Conservation (phyloP, 495 filamentous ascomycete genomes). For the Penicillium cinerascens region DNA sequence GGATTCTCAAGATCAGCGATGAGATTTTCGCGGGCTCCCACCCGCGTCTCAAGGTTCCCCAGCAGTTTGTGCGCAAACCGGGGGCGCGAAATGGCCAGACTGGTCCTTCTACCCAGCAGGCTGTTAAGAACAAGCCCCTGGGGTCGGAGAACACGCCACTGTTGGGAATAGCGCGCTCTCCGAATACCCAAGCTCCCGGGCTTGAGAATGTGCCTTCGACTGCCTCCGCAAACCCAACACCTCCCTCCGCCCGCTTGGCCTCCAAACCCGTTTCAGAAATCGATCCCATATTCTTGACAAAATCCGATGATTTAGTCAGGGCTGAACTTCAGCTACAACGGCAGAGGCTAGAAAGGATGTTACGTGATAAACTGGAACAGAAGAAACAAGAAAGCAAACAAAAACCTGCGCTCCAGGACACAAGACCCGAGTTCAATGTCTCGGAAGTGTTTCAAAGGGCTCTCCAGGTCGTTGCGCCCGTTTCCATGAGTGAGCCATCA, state of each 20-base stretch:
- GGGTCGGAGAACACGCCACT: slow-evolving; percentile 30
- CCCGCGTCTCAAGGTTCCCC: slow-evolving; percentile 66
- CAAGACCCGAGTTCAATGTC: slow-evolving; percentile 69
- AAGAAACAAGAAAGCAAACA: slow-evolving; percentile 53
- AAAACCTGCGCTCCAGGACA: slow-evolving; percentile 54
- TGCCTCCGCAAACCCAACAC: slow-evolving; percentile 24
- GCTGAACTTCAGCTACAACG: slow-evolving; percentile 80
- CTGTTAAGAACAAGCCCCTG: slow-evolving; percentile 20
- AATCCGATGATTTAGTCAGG: slow-evolving; percentile 77
- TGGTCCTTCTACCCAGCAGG: slow-evolving; percentile 18
- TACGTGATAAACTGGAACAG: slow-evolving; percentile 73
- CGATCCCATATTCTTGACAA: slow-evolving; percentile 76
- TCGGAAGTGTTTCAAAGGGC: slow-evolving; percentile 70
- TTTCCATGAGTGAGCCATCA: slow-evolving; percentile 51
- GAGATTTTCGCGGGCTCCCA: slow-evolving; percentile 71
- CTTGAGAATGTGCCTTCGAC: slow-evolving; percentile 25
- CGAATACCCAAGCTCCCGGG: slow-evolving; percentile 30
- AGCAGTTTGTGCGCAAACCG: slow-evolving; percentile 54
- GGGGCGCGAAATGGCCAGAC: slow-evolving; percentile 30
- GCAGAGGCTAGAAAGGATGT: slow-evolving; percentile 69
- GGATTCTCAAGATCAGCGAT: slow-evolving; percentile 72
- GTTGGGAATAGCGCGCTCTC: slow-evolving; percentile 21
- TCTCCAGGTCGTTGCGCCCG: slow-evolving; percentile 64
- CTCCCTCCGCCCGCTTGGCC: slow-evolving; percentile 34
- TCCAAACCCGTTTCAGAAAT: slow-evolving; percentile 50